These are phyloP conservation scores for Neurospora sp. DNA, from an alignment of 2,329 filamentous ascomycete species.

Conservation along the genomic window DNA sequence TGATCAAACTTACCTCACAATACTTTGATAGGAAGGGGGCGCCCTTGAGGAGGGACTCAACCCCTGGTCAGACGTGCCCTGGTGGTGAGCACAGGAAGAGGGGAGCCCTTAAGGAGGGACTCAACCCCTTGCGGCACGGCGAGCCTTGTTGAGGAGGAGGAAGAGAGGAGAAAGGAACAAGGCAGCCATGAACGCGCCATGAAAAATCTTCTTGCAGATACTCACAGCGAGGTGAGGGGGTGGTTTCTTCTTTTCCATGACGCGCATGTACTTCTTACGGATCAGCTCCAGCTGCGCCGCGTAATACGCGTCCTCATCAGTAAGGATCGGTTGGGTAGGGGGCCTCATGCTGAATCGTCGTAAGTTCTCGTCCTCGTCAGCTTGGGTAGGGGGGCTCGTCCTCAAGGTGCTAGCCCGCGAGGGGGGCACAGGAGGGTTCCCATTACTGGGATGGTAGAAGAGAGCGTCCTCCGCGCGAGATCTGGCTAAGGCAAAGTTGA, in stretches of 20 bases:
- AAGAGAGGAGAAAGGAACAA: not conserved
- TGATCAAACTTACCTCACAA: not conserved
- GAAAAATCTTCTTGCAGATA: not conserved
- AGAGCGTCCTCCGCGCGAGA: not conserved
- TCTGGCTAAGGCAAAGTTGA: not conserved
- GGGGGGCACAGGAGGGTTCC: not conserved
- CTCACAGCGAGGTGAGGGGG: not conserved
- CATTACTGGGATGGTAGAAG: not conserved
- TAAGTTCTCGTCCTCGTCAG: not conserved
- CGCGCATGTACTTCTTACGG: not conserved
- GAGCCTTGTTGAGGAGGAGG: not conserved
- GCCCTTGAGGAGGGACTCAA: not conserved
- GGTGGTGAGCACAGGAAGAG: not conserved
- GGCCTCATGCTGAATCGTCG: not conserved
- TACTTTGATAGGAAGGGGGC: not conserved
- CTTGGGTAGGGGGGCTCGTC: not conserved
- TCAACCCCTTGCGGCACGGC: not conserved
- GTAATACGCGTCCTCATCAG: not conserved
- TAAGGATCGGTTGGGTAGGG: not conserved
- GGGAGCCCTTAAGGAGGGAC: not conserved
- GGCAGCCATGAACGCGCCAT: not conserved
- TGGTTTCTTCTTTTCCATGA: not conserved
- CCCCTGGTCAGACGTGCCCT: not conserved
- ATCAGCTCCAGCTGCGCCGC: not conserved
- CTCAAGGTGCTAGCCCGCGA: not conserved